Conservation (phyloP, 192 early-diverging fungal genomes). For the Backusella sp. region DNA sequence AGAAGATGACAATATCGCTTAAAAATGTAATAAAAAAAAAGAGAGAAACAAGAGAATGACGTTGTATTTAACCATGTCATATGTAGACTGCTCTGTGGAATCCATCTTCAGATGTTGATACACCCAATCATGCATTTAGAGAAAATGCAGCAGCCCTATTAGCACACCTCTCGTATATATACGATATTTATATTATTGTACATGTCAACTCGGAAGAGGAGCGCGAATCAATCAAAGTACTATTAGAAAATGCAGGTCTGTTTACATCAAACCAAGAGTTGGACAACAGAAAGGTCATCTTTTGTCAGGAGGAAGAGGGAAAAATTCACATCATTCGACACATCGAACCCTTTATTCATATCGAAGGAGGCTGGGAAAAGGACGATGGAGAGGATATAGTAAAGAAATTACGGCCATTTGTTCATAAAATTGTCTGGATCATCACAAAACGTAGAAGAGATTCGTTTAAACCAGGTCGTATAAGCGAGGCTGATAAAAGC, state of each 20-base stretch:
- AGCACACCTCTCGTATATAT: conserved; percentile 43
- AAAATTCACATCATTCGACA: conserved; percentile 70
- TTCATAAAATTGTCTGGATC: conserved; percentile 34
- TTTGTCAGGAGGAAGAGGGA: conserved; percentile 66
- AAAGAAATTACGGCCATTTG: conserved; percentile 21
- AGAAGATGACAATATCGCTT: conserved; percentile 58
- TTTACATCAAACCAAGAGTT: conserved; percentile 31
- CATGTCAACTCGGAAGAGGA: conserved; percentile 55
- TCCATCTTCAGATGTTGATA: conserved; percentile 64
- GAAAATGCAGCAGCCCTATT: conserved; percentile 57
- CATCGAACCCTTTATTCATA: conserved; percentile 62
- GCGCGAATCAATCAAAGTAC: conserved; percentile 49
- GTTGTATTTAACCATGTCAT: background rate
- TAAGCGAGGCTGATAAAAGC: conserved; percentile 24
- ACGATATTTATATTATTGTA: conserved; percentile 58
- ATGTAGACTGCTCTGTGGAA: conserved; percentile 75
- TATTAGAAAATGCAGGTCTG: conserved; percentile 39
- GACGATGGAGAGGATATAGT: conserved; percentile 41
- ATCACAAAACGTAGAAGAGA: conserved; percentile 28
- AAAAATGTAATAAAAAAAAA: conserved; percentile 48
- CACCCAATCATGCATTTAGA: conserved; percentile 71
- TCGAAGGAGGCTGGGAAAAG: conserved; percentile 56
- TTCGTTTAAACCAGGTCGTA: conserved; percentile 19
- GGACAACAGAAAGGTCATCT: conserved; percentile 64
- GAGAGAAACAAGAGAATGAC: background rate